These are phyloP conservation scores for Ilyonectria mors-panacis DNA, from an alignment of 2,329 filamentous ascomycete genomes.

Conservation along the genomic window DNA sequence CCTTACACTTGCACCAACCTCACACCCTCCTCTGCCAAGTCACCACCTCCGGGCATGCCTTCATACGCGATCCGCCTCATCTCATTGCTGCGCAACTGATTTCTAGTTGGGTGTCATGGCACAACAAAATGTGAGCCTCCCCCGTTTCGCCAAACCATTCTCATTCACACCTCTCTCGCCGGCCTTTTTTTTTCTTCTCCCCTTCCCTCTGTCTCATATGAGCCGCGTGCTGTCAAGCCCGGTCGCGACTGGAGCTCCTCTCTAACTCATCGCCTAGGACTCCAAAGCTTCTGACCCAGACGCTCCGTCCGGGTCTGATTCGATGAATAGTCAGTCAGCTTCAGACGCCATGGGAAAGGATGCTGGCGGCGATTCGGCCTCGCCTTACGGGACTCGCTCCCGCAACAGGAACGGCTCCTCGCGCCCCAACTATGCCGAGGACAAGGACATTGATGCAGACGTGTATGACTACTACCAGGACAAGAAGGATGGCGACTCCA, in stretches of 20 bases:
- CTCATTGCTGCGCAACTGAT: constrained; percentile 54
- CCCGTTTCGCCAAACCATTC: constrained; percentile 31
- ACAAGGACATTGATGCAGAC: constrained; percentile 91
- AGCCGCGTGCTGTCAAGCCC: constrained; percentile 33
- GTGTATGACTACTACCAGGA: constrained; percentile 77
- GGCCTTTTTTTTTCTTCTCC: constrained; percentile 32
- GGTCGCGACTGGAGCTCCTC: constrained; percentile 40
- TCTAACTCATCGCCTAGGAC: constrained; percentile 51
- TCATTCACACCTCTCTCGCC: constrained; percentile 38
- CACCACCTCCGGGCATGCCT: constrained; percentile 51
- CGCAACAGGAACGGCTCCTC: constrained; percentile 86
- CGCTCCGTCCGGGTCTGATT: constrained; percentile 51
- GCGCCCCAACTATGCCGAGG: constrained; percentile 95
- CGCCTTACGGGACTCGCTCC: constrained; percentile 92
- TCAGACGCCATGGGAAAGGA: constrained; percentile 66
- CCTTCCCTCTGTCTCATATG: constrained; percentile 29
- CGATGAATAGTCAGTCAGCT: constrained; percentile 65
- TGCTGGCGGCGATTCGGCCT: constrained; percentile 66
- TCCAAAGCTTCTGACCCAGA: constrained; percentile 54
- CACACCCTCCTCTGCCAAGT: constrained; percentile 40
- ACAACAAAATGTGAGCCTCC: constrained; percentile 55
- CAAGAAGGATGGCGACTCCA: constrained; percentile 69
- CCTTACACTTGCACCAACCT: constrained; percentile 38
- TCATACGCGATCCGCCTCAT: constrained; percentile 51
- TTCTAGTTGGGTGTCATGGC: constrained; percentile 54